Conservation (phyloP, 768 basidiomycete species). For the Podaxis pistillaris region DNA sequence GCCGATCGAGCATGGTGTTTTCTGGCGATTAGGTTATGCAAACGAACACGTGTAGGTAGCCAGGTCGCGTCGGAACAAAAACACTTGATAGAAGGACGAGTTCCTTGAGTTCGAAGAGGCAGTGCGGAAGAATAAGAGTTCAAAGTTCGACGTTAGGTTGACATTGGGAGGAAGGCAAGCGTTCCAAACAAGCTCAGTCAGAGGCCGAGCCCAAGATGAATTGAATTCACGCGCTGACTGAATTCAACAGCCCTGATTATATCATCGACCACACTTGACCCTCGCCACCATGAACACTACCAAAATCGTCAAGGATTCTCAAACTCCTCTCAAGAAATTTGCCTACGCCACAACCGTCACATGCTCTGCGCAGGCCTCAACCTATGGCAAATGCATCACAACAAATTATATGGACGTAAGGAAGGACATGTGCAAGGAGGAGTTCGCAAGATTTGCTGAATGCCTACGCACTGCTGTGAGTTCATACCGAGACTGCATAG, state of each 20-base stretch:
- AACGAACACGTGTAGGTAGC: background rate
- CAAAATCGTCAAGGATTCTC: constrained; percentile 21
- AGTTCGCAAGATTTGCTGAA: constrained; percentile 80
- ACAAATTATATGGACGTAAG: constrained; percentile 80
- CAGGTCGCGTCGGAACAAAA: background rate
- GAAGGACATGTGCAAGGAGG: constrained; percentile 79
- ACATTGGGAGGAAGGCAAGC: constrained; percentile 1
- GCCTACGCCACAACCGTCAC: constrained; percentile 73
- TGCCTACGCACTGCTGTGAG: constrained; percentile 81
- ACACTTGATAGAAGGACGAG: background rate
- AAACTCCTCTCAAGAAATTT: constrained; percentile 44
- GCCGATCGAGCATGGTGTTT: constrained; percentile 49
- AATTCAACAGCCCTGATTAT: background rate
- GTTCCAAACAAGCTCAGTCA: background rate
- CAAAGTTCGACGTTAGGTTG: background rate
- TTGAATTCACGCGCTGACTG: background rate
- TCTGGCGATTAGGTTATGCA: background rate
- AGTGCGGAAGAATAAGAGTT: background rate
- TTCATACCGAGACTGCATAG: constrained; percentile 7
- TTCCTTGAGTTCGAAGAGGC: background rate
- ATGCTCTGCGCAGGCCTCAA: constrained; percentile 67
- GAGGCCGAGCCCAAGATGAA: background rate
- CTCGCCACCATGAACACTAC: constrained; percentile 23
- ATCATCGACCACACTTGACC: background rate
- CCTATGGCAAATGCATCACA: constrained; percentile 88